A percentile compares a stretch with the other conserved stretches of the same genome.
Evolutionary conservation across 2,329 filamentous ascomycete species (phyloP).

Genomic region (Elsinoe perseae): DNA sequence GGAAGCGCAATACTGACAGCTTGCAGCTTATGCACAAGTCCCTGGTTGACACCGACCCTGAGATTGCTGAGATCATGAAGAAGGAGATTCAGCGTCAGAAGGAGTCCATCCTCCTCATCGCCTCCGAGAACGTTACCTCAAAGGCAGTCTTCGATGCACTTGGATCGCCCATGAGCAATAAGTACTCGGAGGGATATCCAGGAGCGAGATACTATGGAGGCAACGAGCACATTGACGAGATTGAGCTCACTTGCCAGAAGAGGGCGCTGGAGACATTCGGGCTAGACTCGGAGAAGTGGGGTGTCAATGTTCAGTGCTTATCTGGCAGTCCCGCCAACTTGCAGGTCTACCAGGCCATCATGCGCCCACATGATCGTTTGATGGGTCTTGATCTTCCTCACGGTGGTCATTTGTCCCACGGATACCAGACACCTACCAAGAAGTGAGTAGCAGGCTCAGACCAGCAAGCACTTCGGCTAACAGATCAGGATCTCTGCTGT

Average conservation of each 20-base stretch:
- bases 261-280: slow-evolving; percentile 89
- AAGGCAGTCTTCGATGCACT: slow-evolving; percentile 96
- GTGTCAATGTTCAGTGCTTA: slow-evolving; percentile 88
- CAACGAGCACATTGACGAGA: slow-evolving; percentile 96
- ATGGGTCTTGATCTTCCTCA: slow-evolving; percentile 96
- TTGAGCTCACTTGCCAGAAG: slow-evolving; percentile 90
- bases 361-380: slow-evolving; percentile 87
- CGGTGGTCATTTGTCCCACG: slow-evolving; percentile 90
- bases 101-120: slow-evolving; percentile 97
- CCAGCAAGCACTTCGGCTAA: background rate
- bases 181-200: slow-evolving; percentile 98
- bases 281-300: slow-evolving; percentile 82
- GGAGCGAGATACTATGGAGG: slow-evolving; percentile 98
- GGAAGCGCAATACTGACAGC: slow-evolving; percentile 20
- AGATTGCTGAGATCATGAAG: slow-evolving; percentile 96
- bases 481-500: slow-evolving; percentile 71
- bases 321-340: slow-evolving; percentile 83
- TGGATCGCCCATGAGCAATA: slow-evolving; percentile 86
- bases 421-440: slow-evolving; percentile 90
- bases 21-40: slow-evolving; percentile 89
- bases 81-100: slow-evolving; percentile 93
- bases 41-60: slow-evolving; percentile 81
- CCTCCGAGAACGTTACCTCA: slow-evolving; percentile 98
- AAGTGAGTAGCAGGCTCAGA: slow-evolving; percentile 43
- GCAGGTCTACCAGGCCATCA: slow-evolving; percentile 95